phyloP scores from a whole-genome alignment of 1,284 basidiomycete species.

The Dichomitus squalens region DNA sequence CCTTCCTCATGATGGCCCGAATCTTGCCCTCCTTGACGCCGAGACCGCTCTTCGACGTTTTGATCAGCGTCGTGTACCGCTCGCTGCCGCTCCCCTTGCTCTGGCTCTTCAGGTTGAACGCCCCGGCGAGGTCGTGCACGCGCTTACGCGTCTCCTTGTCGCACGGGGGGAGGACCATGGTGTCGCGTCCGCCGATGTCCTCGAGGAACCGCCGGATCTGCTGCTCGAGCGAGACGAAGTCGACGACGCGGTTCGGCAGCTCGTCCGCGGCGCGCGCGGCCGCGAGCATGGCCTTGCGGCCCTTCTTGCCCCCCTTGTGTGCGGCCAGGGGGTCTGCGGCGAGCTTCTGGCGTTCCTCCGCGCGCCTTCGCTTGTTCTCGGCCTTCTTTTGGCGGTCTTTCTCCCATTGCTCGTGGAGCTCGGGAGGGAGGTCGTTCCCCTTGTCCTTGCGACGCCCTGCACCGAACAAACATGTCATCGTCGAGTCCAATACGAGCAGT shows the following conservation, averaged over 20 bases:
- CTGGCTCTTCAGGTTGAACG: slow-evolving; percentile 76
- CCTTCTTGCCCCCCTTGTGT: slow-evolving; percentile 70
- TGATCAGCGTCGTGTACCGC: slow-evolving; percentile 71
- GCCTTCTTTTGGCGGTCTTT: slow-evolving; percentile 84
- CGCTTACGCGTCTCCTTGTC: slow-evolving; percentile 68
- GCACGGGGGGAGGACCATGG: slow-evolving; percentile 77
- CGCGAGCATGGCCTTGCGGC: slow-evolving; percentile 61
- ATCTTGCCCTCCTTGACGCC: slow-evolving; percentile 62
- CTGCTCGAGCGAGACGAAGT: slow-evolving; percentile 60
- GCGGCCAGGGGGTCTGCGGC: slow-evolving; percentile 56
- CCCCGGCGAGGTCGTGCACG: slow-evolving; percentile 77
- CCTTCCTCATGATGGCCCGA: slow-evolving; percentile 48
- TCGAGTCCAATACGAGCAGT: background rate
- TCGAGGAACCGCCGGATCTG: slow-evolving; percentile 73
- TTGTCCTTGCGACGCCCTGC: slow-evolving; percentile 62
- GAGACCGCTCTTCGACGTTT: slow-evolving; percentile 61
- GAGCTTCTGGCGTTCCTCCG: slow-evolving; percentile 52
- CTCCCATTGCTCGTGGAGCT: slow-evolving; percentile 77
- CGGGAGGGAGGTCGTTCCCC: slow-evolving; percentile 59
- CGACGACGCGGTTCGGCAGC: slow-evolving; percentile 54
- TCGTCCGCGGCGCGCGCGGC: slow-evolving; percentile 52
- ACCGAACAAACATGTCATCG: background rate
- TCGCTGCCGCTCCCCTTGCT: slow-evolving; percentile 69
- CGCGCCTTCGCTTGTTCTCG: slow-evolving; percentile 68
- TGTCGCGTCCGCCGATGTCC: slow-evolving; percentile 49